Conservation (phyloP, 2,329 filamentous ascomycete genomes). For the Hymenoscyphus linearis region DNA sequence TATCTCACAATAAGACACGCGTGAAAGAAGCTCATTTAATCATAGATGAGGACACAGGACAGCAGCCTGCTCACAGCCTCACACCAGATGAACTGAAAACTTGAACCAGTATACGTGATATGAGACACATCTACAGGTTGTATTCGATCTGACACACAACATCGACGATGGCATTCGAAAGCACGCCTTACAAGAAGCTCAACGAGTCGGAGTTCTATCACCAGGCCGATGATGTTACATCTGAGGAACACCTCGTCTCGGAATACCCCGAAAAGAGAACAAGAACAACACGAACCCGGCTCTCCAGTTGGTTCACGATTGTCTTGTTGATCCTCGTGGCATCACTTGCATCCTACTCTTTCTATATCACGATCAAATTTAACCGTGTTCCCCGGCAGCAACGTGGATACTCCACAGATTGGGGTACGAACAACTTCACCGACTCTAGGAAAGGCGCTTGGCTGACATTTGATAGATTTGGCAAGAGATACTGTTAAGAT, state of each 20-base stretch:
- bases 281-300: neutral
- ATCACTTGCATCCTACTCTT: neutral
- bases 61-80: too few species aligned
- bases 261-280: neutral
- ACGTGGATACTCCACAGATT: slow-evolving; percentile 10
- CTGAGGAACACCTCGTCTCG: neutral
- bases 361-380: neutral
- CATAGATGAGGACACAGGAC: too few species aligned
- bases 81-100: neutral
- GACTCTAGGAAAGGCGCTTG: neutral
- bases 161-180: neutral
- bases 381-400: neutral
- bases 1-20: neutral
- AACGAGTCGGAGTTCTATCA: neutral
- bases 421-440: slow-evolving; percentile 2
- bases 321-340: neutral
- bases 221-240: neutral
- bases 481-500: slow-evolving; percentile 12
- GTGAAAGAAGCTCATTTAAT: too few species aligned
- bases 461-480: neutral
- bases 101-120: too few species aligned
- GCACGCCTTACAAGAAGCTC: neutral
- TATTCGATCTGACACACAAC: neutral
- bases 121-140: too few species aligned
- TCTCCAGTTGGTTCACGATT: neutral